A percentile compares a stretch with the other conserved stretches of the same genome.
phyloP scores from a whole-genome alignment of 2,329 filamentous ascomycete species.

The Botrytis cinerea region DNA sequence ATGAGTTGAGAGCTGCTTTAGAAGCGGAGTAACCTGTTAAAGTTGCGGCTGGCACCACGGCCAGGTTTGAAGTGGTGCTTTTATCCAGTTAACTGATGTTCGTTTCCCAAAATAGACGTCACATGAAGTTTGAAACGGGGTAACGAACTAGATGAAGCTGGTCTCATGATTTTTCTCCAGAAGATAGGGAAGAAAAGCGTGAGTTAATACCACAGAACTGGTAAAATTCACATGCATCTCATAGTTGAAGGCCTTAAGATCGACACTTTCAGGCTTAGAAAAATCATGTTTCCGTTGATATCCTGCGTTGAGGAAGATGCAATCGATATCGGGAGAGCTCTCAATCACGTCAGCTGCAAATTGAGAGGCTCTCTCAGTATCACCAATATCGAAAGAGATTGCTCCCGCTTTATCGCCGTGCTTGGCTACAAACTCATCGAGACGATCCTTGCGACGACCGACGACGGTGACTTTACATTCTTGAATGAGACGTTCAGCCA shows the following conservation, averaged over 20 bases:
- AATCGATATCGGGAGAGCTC: constrained; percentile 34
- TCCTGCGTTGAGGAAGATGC: constrained; percentile 41
- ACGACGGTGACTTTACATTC: constrained; percentile 54
- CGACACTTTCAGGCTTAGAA: constrained; percentile 31
- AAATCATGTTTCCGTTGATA: constrained; percentile 36
- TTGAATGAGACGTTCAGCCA: constrained; percentile 48
- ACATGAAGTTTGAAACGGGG: too few species aligned
- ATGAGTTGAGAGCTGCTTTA: constrained; percentile 49
- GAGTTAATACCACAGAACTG: constrained; percentile 38
- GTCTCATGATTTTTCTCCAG: constrained; percentile 24
- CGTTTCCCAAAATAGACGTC: not conserved
- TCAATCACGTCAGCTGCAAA: constrained; percentile 15
- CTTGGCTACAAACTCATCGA: constrained; percentile 42
- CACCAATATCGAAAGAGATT: constrained; percentile 22
- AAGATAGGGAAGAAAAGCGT: constrained; percentile 38
- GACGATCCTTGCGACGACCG: constrained; percentile 53
- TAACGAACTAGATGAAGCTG: constrained; percentile 31
- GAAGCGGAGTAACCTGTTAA: constrained; percentile 48
- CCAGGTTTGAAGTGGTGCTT: constrained; percentile 33
- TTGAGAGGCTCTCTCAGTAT: constrained; percentile 8
- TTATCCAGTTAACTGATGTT: not conserved
- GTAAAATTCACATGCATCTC: constrained; percentile 35
- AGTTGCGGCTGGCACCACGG: constrained; percentile 28
- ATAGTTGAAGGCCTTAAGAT: not conserved
- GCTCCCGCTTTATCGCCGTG: not conserved